Evolutionary conservation across 2,329 filamentous ascomycete genomes (phyloP).

Genomic region (Aaosphaeria arxii): DNA sequence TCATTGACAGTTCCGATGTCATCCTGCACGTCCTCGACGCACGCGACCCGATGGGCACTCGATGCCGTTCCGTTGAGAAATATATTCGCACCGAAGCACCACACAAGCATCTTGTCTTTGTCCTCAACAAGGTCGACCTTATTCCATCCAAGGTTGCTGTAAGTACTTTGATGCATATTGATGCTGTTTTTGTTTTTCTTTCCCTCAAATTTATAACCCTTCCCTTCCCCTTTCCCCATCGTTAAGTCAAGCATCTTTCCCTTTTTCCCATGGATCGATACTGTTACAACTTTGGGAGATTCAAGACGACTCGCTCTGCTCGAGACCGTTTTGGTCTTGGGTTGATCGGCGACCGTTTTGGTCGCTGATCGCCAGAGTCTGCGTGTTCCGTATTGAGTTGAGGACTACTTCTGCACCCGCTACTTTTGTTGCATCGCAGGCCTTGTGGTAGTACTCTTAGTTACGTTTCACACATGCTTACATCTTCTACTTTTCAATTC

Average conservation of each 20-base stretch:
- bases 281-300: slow-evolving; percentile 99
- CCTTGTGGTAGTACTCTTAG: slow-evolving; percentile 89
- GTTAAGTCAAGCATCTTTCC: slow-evolving; percentile 89
- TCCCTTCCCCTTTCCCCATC: slow-evolving; percentile 65
- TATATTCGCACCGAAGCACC: slow-evolving; percentile 90
- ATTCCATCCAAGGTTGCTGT: slow-evolving; percentile 91
- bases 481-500: slow-evolving; percentile 16
- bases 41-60: slow-evolving; percentile 65
- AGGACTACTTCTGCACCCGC: slow-evolving; percentile 56
- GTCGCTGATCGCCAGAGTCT: slow-evolving; percentile 70
- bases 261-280: slow-evolving; percentile 70
- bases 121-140: slow-evolving; percentile 88
- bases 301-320: slow-evolving; percentile 67
- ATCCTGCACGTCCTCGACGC: slow-evolving; percentile 86
- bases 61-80: slow-evolving; percentile 87
- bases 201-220: slow-evolving; percentile 3
- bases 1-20: slow-evolving; percentile 93
- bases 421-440: slow-evolving; percentile 50
- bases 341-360: slow-evolving; percentile 86
- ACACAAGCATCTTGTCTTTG: slow-evolving; percentile 91
- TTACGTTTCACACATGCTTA: slow-evolving; percentile 86
- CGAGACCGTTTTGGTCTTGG: slow-evolving; percentile 62
- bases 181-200: background rate
- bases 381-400: slow-evolving; percentile 95
- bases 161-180: slow-evolving; percentile 53